A percentile compares a stretch with the other conserved stretches of the same genome.
Conservation (phyloP, 2,329 filamentous ascomycete genomes). For the Aspergillus sclerotialis region DNA sequence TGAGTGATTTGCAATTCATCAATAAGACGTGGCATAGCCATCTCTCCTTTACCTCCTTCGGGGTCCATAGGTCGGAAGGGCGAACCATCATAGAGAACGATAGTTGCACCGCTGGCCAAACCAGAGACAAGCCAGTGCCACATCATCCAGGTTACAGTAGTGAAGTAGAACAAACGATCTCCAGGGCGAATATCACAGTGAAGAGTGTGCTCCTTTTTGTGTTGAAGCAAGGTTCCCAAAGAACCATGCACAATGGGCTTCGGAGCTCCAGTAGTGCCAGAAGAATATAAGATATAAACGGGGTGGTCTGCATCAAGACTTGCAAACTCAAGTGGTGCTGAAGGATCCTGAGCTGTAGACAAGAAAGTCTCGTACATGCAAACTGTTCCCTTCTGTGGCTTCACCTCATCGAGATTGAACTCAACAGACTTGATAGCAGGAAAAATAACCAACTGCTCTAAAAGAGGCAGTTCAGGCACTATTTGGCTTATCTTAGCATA, state of each 20-base stretch:
- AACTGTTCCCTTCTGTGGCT: constrained; percentile 30
- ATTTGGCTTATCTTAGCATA: constrained; percentile 74
- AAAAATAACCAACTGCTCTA: constrained; percentile 69
- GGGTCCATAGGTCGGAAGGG: constrained; percentile 66
- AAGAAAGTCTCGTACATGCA: constrained; percentile 42
- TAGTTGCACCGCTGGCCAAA: constrained; percentile 71
- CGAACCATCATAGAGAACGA: constrained; percentile 87
- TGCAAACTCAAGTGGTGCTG: constrained; percentile 54
- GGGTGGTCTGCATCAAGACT: constrained; percentile 80
- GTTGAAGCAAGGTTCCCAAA: constrained; percentile 83
- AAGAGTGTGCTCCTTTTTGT: constrained; percentile 91
- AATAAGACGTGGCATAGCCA: constrained; percentile 76
- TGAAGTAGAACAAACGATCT: constrained; percentile 84
- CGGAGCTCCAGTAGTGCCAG: constrained; percentile 77
- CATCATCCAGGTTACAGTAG: constrained; percentile 98
- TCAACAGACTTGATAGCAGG: constrained; percentile 49
- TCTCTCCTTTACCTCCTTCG: constrained; percentile 56
- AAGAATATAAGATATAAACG: constrained; percentile 89
- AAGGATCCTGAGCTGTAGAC: constrained; percentile 30
- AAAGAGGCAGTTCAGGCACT: constrained; percentile 56
- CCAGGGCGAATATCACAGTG: constrained; percentile 71
- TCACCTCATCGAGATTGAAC: constrained; percentile 29
- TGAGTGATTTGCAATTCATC: constrained; percentile 78
- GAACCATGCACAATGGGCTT: constrained; percentile 94
- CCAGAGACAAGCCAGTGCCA: constrained; percentile 95